These are phyloP conservation scores for Podaxis pistillaris DNA, from an alignment of 768 basidiomycete genomes.

Conservation along the genomic window DNA sequence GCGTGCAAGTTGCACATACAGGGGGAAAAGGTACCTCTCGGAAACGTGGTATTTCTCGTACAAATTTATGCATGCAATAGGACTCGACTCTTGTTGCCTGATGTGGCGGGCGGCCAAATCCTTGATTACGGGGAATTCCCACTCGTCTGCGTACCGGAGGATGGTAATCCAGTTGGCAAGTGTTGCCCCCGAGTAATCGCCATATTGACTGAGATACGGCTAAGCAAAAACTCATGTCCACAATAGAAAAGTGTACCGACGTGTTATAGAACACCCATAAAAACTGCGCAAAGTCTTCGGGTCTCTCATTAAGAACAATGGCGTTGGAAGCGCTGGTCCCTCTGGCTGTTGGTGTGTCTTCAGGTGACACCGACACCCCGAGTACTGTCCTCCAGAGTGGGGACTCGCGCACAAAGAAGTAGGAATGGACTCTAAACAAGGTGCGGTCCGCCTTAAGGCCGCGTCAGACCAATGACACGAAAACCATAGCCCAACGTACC, in stretches of 20 bases:
- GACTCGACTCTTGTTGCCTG: not conserved
- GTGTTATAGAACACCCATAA: conserved; percentile 63
- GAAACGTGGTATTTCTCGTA: conserved; percentile 55
- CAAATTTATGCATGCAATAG: conserved; percentile 36
- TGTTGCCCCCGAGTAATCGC: conserved; percentile 4
- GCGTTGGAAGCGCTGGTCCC: conserved; percentile 33
- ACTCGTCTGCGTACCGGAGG: conserved; percentile 1
- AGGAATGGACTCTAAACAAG: conserved; percentile 49
- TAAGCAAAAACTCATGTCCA: not conserved
- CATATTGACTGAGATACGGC: not conserved
- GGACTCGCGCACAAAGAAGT: conserved; percentile 54
- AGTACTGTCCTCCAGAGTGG: conserved; percentile 35
- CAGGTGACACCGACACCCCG: conserved; percentile 20
- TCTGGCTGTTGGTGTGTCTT: conserved; percentile 16
- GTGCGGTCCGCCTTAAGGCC: conserved; percentile 38
- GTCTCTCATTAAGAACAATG: conserved; percentile 38
- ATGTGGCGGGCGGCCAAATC: conserved; percentile 11
- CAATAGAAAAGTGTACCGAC: conserved; percentile 32
- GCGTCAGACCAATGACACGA: not conserved
- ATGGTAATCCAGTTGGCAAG: conserved; percentile 10
- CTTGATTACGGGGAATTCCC: conserved; percentile 13
- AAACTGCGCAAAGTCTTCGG: conserved; percentile 50
- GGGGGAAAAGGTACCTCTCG: conserved; percentile 45
- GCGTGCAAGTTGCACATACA: conserved; percentile 53
- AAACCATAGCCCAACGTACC: not conserved